Percentiles rank a stretch among this genome's conserved stretches.
Evolutionary conservation across 768 basidiomycete species (phyloP).

Genomic region (Amanita phalloides): DNA sequence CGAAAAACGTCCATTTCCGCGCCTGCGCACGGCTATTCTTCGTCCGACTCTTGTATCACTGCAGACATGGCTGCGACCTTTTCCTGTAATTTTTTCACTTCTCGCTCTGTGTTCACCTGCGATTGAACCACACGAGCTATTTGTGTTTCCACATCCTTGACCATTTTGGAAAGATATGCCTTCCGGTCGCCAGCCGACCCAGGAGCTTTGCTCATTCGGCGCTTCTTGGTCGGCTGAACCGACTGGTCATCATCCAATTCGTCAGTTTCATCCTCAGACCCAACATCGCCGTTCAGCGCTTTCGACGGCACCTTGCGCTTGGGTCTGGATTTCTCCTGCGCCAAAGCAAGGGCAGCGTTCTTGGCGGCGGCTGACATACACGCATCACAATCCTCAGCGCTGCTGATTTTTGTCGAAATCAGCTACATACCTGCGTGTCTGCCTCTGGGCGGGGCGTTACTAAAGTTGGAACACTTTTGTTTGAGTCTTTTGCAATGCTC

Average conservation of each 20-base stretch:
- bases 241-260: conserved; percentile 22
- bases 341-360: background rate
- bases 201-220: conserved; percentile 19
- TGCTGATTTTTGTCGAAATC: background rate
- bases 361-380: background rate
- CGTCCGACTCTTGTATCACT: conserved; percentile 24
- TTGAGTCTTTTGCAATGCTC: conserved; percentile 35
- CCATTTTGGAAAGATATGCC: conserved; percentile 20
- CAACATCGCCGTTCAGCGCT: conserved; percentile 13
- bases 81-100: conserved; percentile 3
- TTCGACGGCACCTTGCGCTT: conserved; percentile 14
- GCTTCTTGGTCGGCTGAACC: conserved; percentile 21
- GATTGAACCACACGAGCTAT: conserved; percentile 16
- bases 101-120: conserved; percentile 2
- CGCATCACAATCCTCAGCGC: background rate
- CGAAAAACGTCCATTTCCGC: conserved; percentile 3
- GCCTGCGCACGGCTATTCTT: conserved; percentile 9
- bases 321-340: conserved; percentile 11
- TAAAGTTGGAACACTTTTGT: conserved; percentile 35
- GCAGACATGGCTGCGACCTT: conserved; percentile 11
- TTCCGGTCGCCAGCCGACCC: conserved; percentile 15
- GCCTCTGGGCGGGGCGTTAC: conserved; percentile 29
- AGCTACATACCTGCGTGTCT: conserved; percentile 21
- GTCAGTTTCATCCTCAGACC: conserved; percentile 19
- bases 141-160: conserved; percentile 24